A percentile compares a stretch with the other conserved stretches of the same genome.
phyloP scores from a whole-genome alignment of 2,329 filamentous ascomycete genomes.

The Stylonectria norvegica region DNA sequence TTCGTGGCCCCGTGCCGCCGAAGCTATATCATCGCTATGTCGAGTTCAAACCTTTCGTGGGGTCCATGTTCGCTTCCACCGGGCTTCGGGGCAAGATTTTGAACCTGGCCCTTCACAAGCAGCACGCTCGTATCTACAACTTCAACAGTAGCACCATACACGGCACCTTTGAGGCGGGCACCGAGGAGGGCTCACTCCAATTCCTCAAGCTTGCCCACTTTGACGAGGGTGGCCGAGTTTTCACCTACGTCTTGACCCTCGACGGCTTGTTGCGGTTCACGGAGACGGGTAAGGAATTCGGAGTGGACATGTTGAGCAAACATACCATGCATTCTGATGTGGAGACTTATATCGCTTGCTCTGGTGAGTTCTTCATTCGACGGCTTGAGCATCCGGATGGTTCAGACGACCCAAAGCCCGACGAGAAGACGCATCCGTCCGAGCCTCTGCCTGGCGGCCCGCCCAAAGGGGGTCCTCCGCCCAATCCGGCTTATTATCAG shows the following conservation, averaged over 20 bases:
- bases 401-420: constrained; percentile 41
- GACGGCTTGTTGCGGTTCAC: constrained; percentile 88
- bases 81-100: constrained; percentile 77
- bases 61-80: constrained; percentile 77
- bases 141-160: constrained; percentile 74
- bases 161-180: constrained; percentile 64
- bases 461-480: constrained; percentile 41
- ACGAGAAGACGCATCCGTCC: constrained; percentile 50
- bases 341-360: constrained; percentile 84
- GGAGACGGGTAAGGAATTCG: constrained; percentile 92
- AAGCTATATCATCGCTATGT: constrained; percentile 88
- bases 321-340: constrained; percentile 98
- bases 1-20: constrained; percentile 76
- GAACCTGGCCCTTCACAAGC: constrained; percentile 83
- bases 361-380: constrained; percentile 88
- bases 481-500: constrained; percentile 64
- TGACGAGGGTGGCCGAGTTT: constrained; percentile 80
- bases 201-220: constrained; percentile 86
- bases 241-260: constrained; percentile 87
- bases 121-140: constrained; percentile 86
- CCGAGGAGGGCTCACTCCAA: constrained; percentile 67
- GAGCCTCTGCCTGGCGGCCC: constrained; percentile 47
- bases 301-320: constrained; percentile 88
- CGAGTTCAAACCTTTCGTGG: constrained; percentile 87
- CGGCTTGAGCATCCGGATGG: constrained; percentile 53